Conservation (phyloP, 495 filamentous ascomycete genomes). For the Daldinia childiae region DNA sequence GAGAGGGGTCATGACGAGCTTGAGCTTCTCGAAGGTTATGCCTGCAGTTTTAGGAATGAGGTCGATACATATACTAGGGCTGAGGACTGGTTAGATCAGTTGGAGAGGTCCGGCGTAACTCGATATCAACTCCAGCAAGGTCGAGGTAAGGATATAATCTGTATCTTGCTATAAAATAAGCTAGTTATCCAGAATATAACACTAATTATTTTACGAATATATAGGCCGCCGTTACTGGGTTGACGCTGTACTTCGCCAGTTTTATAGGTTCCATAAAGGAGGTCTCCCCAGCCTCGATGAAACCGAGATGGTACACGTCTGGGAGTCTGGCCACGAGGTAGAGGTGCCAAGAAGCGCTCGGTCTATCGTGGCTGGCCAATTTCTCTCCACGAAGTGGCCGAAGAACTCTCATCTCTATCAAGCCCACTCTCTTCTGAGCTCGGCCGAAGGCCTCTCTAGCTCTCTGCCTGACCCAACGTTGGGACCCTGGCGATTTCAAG, state of each 20-base stretch:
- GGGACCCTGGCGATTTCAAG: background rate
- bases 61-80: background rate
- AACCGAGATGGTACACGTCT: constrained; percentile 5
- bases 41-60: constrained; percentile 5
- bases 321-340: constrained; percentile 1
- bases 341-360: background rate
- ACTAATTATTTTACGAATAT: background rate
- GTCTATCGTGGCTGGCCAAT: constrained; percentile 4
- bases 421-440: background rate
- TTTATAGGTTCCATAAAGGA: background rate
- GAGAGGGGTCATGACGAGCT: background rate
- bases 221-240: constrained; percentile 23
- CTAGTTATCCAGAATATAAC: background rate
- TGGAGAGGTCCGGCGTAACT: constrained; percentile 18
- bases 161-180: no score
- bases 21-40: constrained; percentile 12
- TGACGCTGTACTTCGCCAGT: constrained; percentile 10
- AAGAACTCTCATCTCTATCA: background rate
- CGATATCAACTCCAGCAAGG: constrained; percentile 7
- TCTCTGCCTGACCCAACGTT: background rate
- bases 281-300: constrained; percentile 3
- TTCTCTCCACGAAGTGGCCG: constrained; percentile 8
- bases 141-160: constrained; percentile 7
- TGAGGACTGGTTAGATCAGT: constrained; percentile 12
- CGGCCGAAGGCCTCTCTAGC: background rate